Base-by-base conservation (phyloP, 2,329 filamentous ascomycete species). In the Cercospora citrullina region DNA sequence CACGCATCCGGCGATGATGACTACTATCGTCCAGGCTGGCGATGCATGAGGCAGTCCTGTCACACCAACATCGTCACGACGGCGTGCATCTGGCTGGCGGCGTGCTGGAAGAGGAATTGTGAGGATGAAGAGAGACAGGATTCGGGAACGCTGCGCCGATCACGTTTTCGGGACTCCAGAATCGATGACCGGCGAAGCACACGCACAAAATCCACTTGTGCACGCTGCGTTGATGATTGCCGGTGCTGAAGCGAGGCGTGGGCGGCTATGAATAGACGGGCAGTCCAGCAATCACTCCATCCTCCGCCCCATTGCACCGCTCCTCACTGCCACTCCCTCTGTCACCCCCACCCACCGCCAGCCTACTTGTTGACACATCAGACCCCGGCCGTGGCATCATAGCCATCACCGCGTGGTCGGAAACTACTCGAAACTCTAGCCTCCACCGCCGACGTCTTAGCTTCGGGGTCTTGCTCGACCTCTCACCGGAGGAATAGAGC, bases 181-280 rank as follows among this genome's bases (percentile, higher is more conserved):
- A n/a, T 51, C 60, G 39, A 63, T 63, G 60, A 31, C 60, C 60
- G 60, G 42, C 39, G 23, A 9, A 53, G 45, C 45, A 48, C 45
- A 9, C 33, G 45, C 45, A 48, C 45, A 10, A 21, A 9, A 16
- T 4, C 14, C 10, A 48, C 18, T 21, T 48, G 45, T 21, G n/a
- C n/a, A 14, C 21, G 45, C 45, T 55, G 48, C 48, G 30, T 53
- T 14, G 4, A 55, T 14, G 4, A 55, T 55, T 28, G 48, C 48
- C 23, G 48, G 45, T 51, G 45, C 45, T 23, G 18, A 51, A 51
- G 45, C 45, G 45, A 51, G 45, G 45, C 45, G 45, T 23, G 9
- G 48, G 48, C 48, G 16, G 21, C 48, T 55, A 55, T 55, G 21
- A 28, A 28, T 28, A 55, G 48, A 26, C 48, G 14, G 12, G 7